Conservation (phyloP, 805 yeast species). For the Teunomyces pallodes region DNA sequence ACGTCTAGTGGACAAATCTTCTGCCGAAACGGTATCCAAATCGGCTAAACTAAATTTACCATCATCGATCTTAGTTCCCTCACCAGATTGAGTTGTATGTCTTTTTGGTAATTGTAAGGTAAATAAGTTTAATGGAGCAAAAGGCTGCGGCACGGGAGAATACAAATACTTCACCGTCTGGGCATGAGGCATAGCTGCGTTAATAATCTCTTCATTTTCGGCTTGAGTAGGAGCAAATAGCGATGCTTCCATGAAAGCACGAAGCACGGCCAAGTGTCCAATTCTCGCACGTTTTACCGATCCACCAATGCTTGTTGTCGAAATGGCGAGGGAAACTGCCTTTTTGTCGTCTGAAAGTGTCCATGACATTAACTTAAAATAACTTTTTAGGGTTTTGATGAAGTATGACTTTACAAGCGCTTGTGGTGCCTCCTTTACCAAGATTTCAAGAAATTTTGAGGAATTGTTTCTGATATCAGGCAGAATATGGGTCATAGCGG, state of each 20-base stretch:
- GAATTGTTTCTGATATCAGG: slow-evolving; percentile 75
- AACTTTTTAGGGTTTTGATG: slow-evolving; percentile 65
- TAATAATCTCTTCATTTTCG: slow-evolving; percentile 1
- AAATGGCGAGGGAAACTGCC: slow-evolving; percentile 33
- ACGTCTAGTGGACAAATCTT: slow-evolving; percentile 57
- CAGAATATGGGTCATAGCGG: slow-evolving; percentile 91
- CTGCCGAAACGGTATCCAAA: slow-evolving; percentile 50
- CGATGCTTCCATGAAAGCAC: slow-evolving; percentile 45
- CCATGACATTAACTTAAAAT: slow-evolving; percentile 77
- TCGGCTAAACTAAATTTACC: slow-evolving; percentile 31
- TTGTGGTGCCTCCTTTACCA: slow-evolving; percentile 54
- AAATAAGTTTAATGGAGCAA: slow-evolving; percentile 59
- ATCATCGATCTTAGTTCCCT: slow-evolving; percentile 14
- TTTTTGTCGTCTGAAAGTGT: slow-evolving; percentile 41
- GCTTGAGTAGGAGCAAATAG: slow-evolving; percentile 20
- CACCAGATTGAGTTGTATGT: neutral
- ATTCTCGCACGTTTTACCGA: slow-evolving; percentile 35
- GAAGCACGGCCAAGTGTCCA: slow-evolving; percentile 42
- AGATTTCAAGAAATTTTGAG: slow-evolving; percentile 58
- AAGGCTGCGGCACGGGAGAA: slow-evolving; percentile 61
- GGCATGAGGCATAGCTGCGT: slow-evolving; percentile 42
- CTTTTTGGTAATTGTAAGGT: slow-evolving; percentile 32
- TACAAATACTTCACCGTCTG: slow-evolving; percentile 51
- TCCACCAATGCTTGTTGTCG: slow-evolving; percentile 35
- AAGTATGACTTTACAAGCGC: slow-evolving; percentile 62